These are phyloP conservation scores for Citrus trifoliata DNA, from an alignment of 345 rosid genomes.

Conservation along the genomic window DNA sequence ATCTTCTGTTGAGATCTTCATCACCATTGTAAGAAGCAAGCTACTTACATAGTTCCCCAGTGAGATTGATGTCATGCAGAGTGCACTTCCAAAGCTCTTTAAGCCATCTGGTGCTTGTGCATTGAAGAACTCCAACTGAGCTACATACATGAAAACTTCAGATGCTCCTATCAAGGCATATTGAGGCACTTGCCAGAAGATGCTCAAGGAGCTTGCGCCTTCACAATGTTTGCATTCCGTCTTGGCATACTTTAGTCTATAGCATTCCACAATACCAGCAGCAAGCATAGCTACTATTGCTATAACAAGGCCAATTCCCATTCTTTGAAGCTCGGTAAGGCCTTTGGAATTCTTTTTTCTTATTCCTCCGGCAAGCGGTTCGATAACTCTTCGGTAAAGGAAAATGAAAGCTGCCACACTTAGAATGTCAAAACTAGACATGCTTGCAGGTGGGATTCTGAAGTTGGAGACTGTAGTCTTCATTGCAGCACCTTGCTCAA, in stretches of 20 bases:
- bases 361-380: slow-evolving; percentile 57
- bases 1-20: slow-evolving; percentile 86
- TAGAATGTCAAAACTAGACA: slow-evolving; percentile 96
- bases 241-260: slow-evolving; percentile 64
- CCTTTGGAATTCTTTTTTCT: slow-evolving; percentile 54
- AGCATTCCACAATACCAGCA: slow-evolving; percentile 84
- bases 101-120: slow-evolving; percentile 94
- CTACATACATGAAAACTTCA: slow-evolving; percentile 98
- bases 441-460: slow-evolving; percentile 88
- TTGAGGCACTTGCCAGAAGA: slow-evolving; percentile 98
- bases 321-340: slow-evolving; percentile 87
- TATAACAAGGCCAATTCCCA: slow-evolving; percentile 94
- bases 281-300: slow-evolving; percentile 87
- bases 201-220: slow-evolving; percentile 94
- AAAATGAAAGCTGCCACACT: slow-evolving; percentile 91
- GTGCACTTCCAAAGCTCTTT: slow-evolving; percentile 94
- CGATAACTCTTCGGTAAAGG: slow-evolving; percentile 73
- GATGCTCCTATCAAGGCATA: slow-evolving; percentile 92
- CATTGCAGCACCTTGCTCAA: slow-evolving; percentile 99
- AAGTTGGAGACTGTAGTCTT: slow-evolving; percentile 68
- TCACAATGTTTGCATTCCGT: slow-evolving; percentile 70
- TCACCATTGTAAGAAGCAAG: slow-evolving; percentile 85
- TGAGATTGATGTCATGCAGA: slow-evolving; percentile 94
- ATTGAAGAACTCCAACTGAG: slow-evolving; percentile 95
- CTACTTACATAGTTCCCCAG: slow-evolving; percentile 98